Base-by-base conservation (phyloP, 305 asterid genomes). In the Fraxinus floribunda region DNA sequence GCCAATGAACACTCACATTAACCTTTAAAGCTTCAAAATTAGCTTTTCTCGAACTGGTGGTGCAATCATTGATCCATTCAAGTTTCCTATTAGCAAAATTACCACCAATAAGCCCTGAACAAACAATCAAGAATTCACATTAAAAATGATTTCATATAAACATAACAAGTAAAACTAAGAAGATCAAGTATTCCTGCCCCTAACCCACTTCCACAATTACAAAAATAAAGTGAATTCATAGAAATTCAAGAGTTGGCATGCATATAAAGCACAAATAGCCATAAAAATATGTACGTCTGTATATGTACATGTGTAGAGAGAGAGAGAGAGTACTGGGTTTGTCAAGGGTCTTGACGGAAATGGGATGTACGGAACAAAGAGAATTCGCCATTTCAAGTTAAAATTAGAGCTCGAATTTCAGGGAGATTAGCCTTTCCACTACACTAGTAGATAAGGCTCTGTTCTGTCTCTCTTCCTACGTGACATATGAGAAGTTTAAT, bases 371-470 rank as follows among this genome's bases (percentile, higher is more conserved):
- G 44, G 85, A 88, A 76, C 89, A 84, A 71, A 90, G 68, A 62
- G 92, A 88, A 75, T 80, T 83, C 1, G 94, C 90, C 97, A 91
- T 92, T 87, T 73, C 26, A 68, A 32, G 76, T 32, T 1, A 71
- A 71, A 32, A 30, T 30, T 30, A 30, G 76, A 71, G 44, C 44
- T 32, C 41, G 11, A 34, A 16, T 30, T 32, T 16, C 44, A 71
- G 76, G 24, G 11, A 71, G 18, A 20, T 16, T 7, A 30, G 41
- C 44, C 22, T 71, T 5, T 71, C 76, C 15, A 5, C 64, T 5
- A n/a, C 64, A 16, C 22, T 15, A 34, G 44, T 7, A 71, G 76
- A 71, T 71, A 71, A 71, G 76, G 76, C 76, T 32, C 26, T 0
- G 11, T 16, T 16, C 22, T 32, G 5, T n/a, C 1, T 7, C 68